Evolutionary conservation across 2,329 filamentous ascomycete species (phyloP).

Genomic region (Coniosporium tulheliwenetii): DNA sequence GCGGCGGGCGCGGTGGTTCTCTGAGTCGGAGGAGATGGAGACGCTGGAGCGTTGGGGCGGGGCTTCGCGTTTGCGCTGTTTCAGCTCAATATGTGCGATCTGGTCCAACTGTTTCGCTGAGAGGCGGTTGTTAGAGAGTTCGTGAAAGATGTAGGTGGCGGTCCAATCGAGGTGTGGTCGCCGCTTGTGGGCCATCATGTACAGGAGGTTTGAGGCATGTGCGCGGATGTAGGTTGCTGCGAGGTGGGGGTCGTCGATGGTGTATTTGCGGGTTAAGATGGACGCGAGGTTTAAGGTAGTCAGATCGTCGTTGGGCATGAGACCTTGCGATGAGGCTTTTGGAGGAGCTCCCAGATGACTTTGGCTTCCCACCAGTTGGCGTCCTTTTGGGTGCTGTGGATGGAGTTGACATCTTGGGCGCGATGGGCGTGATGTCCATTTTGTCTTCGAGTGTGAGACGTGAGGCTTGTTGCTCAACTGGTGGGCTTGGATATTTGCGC

Average conservation of each 20-base stretch:
- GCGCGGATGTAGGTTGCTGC: conserved; percentile 18
- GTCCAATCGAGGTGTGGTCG: conserved; percentile 14
- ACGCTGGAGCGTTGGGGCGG: too few relatives aligned
- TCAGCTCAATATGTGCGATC: conserved; percentile 3
- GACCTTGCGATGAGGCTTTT: too few relatives aligned
- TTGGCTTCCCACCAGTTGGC: conserved; percentile 23
- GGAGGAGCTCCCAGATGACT: conserved; percentile 9
- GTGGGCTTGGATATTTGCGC: too few relatives aligned
- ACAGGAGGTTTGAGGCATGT: conserved; percentile 19
- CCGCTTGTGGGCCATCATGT: conserved; percentile 19
- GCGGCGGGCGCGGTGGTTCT: too few relatives aligned
- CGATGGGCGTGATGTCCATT: too few relatives aligned
- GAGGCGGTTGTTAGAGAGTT: conserved; percentile 6
- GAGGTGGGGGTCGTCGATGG: conserved; percentile 16
- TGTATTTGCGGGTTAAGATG: conserved; percentile 8
- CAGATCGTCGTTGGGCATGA: neutral
- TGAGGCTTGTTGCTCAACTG: too few relatives aligned
- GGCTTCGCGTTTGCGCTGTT: too few relatives aligned
- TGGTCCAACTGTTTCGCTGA: conserved; percentile 1
- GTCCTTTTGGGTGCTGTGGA: conserved; percentile 15
- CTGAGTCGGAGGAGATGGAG: too few relatives aligned
- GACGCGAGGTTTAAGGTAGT: conserved; percentile 1
- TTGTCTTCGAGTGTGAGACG: too few relatives aligned
- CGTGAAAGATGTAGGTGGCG: conserved; percentile 16
- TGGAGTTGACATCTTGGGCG: too few relatives aligned